phyloP scores from a whole-genome alignment of 768 basidiomycete genomes.

The Amanita thiersii region DNA sequence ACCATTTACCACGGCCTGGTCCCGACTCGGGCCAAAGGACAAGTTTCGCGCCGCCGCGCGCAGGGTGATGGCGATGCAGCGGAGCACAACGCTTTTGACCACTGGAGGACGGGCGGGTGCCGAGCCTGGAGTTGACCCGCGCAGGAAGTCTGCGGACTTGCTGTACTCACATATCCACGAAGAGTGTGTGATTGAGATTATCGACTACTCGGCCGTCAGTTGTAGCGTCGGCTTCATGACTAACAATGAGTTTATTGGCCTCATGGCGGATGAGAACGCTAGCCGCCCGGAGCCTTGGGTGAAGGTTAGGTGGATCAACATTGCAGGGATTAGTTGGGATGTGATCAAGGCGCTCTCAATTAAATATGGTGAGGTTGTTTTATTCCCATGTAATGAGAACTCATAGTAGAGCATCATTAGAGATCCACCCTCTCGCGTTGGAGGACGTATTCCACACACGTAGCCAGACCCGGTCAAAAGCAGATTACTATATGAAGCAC shows the following conservation, averaged over 20 bases:
- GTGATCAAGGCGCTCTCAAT: conserved; percentile 61
- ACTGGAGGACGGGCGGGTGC: conserved; percentile 42
- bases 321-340: conserved; percentile 65
- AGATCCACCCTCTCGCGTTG: conserved; percentile 62
- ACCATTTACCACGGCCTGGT: conserved; percentile 7
- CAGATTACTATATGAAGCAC: conserved; percentile 63
- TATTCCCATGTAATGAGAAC: not conserved
- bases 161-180: conserved; percentile 50
- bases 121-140: conserved; percentile 67
- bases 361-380: conserved; percentile 44
- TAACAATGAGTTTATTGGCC: conserved; percentile 51
- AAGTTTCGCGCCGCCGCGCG: conserved; percentile 47
- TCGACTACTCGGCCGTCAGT: conserved; percentile 56
- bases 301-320: conserved; percentile 69
- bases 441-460: conserved; percentile 61
- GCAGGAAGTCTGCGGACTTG: conserved; percentile 46
- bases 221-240: conserved; percentile 47
- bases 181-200: conserved; percentile 58
- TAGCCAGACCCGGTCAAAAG: conserved; percentile 51
- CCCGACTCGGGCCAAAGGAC: conserved; percentile 32
- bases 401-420: conserved; percentile 21
- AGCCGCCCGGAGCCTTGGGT: conserved; percentile 50
- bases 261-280: conserved; percentile 37
- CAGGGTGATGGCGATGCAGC: conserved; percentile 57
- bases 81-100: conserved; percentile 34